phyloP scores from a whole-genome alignment of 2,329 filamentous ascomycete species.

The Tolypocladium album region DNA sequence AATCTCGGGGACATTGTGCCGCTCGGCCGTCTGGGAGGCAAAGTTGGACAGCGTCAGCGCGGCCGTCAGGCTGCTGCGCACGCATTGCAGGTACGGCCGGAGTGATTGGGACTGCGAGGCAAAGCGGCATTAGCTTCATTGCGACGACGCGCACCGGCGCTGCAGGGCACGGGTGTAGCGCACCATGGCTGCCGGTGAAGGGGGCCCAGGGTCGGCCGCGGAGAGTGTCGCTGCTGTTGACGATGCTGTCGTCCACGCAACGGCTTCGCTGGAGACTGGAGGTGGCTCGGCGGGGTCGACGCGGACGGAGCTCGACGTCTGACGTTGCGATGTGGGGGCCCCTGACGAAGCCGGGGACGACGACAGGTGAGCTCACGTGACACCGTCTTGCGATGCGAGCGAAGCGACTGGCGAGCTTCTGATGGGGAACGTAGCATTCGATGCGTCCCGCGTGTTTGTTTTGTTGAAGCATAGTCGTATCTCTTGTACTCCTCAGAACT shows the following conservation, averaged over 20 bases:
- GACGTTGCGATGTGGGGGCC: slow-evolving; percentile 3
- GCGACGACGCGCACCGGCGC: background rate
- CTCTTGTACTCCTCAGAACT: background rate
- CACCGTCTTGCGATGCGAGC: too few species aligned
- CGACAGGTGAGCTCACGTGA: background rate
- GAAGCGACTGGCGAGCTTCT: background rate
- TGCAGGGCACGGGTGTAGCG: background rate
- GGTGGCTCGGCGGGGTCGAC: background rate
- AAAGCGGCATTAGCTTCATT: background rate
- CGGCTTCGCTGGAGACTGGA: background rate
- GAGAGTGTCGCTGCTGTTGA: slow-evolving; percentile 2
- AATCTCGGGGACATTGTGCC: slow-evolving; percentile 96
- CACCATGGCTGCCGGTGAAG: slow-evolving; percentile 3
- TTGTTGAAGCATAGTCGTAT: background rate
- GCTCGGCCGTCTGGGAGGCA: slow-evolving; percentile 89
- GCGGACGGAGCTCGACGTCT: slow-evolving; percentile 1
- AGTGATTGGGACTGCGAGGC: slow-evolving; percentile 75
- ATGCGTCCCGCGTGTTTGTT: background rate
- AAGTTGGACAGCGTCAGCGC: slow-evolving; percentile 88
- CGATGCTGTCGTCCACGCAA: background rate
- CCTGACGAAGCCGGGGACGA: background rate
- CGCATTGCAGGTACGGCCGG: slow-evolving; percentile 91
- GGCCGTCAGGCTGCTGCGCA: slow-evolving; percentile 86
- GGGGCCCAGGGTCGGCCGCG: background rate
- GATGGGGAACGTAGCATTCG: too few species aligned